Base-by-base conservation (phyloP, 129 eudicot genomes). In the Pulicaria dysenterica region DNA sequence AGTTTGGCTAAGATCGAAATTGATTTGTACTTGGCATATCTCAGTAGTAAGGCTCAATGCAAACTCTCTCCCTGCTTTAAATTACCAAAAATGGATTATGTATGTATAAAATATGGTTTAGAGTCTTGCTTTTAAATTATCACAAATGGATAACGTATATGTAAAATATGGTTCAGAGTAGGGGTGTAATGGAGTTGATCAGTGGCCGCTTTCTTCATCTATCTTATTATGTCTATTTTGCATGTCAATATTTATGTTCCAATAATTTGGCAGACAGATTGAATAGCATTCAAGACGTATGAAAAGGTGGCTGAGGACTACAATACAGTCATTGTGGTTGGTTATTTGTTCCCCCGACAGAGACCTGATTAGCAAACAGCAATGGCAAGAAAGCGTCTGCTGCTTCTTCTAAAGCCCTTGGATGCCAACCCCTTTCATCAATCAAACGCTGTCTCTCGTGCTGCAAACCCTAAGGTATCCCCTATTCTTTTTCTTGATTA, bases 351-450 rank as follows among this genome's bases (percentile, higher is more conserved):
- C 77, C 77, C 82, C 82, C 77, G 62, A 43, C 3, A 57, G 39
- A 66, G 14, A 70, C 59, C 55, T 51, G 62, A 77, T 77, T 51
- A 17, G 24, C 38, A n/a, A 62, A 24, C 42, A 66, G 8, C 54
- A 60, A 88, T 89, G 95, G 86, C 69, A 16, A 78, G 85, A 67
- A 85, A 83, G 73, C 87, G 95, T 64, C 67, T 91, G 41, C 54
- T 91, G 74, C 69, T 85, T 75, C 81, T 91, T 67, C 57, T 87
- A 73, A 91, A 91, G 89, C 91, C 95, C 14, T 75, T 85, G 13
- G 84, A 88, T 56, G 83, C 85, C 3, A 85, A 78, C 72, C 77
- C 90, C 0, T 49, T 86, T 77, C 56, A 7, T 74, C 83, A 58
- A 51, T 62, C 67, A 58, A 40, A 40, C 40, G 51, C 46, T 13